These are phyloP conservation scores for Pestalotiopsis sp. DNA, from an alignment of 2,329 filamentous ascomycete genomes.

Conservation along the genomic window DNA sequence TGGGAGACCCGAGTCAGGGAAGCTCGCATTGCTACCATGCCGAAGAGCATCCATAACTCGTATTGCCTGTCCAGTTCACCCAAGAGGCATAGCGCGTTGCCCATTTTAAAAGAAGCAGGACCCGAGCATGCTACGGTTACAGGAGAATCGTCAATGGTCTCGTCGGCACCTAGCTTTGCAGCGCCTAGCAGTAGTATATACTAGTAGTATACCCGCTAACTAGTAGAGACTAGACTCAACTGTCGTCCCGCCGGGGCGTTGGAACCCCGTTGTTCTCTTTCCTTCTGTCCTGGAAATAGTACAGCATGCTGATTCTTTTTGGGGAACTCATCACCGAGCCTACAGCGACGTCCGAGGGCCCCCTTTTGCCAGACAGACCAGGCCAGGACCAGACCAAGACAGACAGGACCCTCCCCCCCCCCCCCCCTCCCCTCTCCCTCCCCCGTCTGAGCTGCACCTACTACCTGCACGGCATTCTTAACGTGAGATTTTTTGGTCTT, in stretches of 20 bases:
- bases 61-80: neutral
- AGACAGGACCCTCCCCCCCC: neutral
- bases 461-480: neutral
- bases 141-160: neutral
- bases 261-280: neutral
- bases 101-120: neutral
- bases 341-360: conserved; percentile 15
- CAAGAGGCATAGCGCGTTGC: neutral
- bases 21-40: neutral
- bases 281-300: neutral
- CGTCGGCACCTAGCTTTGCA: neutral
- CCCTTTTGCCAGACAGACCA: conserved; percentile 15
- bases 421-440: no score
- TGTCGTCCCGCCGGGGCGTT: neutral
- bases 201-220: neutral
- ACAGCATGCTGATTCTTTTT: neutral
- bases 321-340: conserved; percentile 7
- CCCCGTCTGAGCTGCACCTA: neutral
- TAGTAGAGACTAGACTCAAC: conserved; percentile 1
- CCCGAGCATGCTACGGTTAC: neutral
- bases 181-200: neutral
- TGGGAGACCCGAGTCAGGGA: neutral
- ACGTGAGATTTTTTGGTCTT: neutral
- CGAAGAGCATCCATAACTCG: neutral
- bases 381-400: neutral